These are phyloP conservation scores for Rhipidocladum racemiflorum DNA, from an alignment of 176 grass and related monocot species.

Conservation along the genomic window DNA sequence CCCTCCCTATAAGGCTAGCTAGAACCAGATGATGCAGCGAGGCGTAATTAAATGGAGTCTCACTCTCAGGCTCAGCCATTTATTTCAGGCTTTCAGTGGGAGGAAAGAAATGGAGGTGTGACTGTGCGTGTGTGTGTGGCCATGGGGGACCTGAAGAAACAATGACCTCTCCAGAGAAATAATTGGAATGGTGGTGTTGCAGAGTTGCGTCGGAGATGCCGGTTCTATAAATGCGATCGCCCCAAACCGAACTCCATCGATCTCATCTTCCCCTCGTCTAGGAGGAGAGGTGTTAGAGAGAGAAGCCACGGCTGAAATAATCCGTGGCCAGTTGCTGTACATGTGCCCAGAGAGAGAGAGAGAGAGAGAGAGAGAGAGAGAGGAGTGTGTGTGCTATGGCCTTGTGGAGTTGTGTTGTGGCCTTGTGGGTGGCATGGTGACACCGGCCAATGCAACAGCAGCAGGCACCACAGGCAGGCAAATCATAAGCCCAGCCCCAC, in stretches of 20 bases:
- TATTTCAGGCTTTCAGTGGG: neutral
- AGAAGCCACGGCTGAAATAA: conserved; percentile 30
- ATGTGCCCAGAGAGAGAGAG: neutral
- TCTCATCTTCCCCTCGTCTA: neutral
- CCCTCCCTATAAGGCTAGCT: conserved; percentile 1
- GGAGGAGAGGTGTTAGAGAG: neutral
- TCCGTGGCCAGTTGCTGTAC: neutral
- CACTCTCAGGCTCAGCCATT: too few species aligned
- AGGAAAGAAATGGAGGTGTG: neutral
- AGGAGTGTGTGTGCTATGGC: neutral
- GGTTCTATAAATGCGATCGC: conserved; percentile 1
- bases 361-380: too few species aligned
- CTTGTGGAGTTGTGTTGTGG: too few species aligned
- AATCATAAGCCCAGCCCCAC: conserved; percentile 43
- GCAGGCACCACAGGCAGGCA: conserved; percentile 31
- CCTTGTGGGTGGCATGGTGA: neutral
- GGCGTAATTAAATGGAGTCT: too few species aligned
- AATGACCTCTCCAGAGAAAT: neutral
- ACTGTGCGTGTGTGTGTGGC: neutral
- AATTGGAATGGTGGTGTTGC: neutral
- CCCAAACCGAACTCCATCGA: neutral
- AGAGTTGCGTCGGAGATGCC: neutral
- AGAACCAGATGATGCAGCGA: too few species aligned
- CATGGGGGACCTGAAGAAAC: neutral
- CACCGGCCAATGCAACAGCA: conserved; percentile 34